Percentiles rank a stretch among this genome's conserved stretches.
These are phyloP conservation scores for Boletus patriciae DNA, from an alignment of 768 basidiomycete genomes.

Conservation along the genomic window DNA sequence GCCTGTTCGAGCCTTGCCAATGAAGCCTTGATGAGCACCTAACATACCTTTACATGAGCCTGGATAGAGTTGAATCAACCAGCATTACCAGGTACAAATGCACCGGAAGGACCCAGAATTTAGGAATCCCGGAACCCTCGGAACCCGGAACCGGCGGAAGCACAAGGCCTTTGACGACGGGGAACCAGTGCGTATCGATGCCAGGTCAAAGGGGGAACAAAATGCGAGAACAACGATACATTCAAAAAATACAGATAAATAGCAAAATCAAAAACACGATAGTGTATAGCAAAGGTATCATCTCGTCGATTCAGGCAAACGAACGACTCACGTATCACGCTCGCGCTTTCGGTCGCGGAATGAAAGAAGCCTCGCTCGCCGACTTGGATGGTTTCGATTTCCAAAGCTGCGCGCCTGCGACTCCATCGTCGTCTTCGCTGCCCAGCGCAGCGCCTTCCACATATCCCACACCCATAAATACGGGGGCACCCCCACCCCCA, in stretches of 20 bases:
- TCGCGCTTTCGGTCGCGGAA: conserved; percentile 26
- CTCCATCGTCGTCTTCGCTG: conserved; percentile 17
- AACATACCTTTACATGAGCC: too few relatives aligned
- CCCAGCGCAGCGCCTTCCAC: conserved; percentile 51
- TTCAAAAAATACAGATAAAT: conserved; percentile 30
- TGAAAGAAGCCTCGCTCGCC: conserved; percentile 18
- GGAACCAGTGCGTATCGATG: too few relatives aligned
- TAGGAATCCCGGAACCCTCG: too few relatives aligned
- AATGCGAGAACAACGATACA: conserved; percentile 8
- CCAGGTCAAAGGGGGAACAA: background rate
- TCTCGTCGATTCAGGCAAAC: background rate
- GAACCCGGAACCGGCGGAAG: too few relatives aligned
- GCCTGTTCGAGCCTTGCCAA: too few relatives aligned
- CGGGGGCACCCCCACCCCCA: conserved; percentile 68
- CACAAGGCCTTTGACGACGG: too few relatives aligned
- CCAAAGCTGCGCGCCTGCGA: background rate
- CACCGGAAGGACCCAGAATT: too few relatives aligned
- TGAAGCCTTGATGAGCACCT: too few relatives aligned
- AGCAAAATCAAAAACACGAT: conserved; percentile 1
- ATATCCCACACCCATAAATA: conserved; percentile 71
- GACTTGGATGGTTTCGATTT: conserved; percentile 9
- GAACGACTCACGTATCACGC: conserved; percentile 7
- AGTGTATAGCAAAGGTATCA: conserved; percentile 9
- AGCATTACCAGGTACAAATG: too few relatives aligned
- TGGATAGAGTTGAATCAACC: too few relatives aligned